Evolutionary conservation across 805 yeast genomes (phyloP), one percentile per base, ranked within the genome.

Genomic region (Wickerhamomyces ciferrii): DNA sequence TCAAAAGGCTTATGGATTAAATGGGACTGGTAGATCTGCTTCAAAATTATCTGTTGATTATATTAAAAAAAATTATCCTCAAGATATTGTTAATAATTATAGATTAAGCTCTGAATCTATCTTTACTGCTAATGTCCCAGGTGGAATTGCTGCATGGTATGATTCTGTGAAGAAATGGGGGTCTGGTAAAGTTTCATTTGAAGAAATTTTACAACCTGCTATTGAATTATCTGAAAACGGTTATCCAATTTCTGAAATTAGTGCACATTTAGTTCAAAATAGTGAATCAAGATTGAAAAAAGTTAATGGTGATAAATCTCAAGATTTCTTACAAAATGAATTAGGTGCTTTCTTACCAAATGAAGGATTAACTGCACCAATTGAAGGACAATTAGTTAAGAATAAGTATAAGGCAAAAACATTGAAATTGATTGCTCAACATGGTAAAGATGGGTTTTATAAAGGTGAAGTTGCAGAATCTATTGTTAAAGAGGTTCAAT

Each of bases 121-220:
- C 3, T 79, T 78, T 48, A 65, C 84, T 0, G 78, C 83, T 8
- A 83, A 81, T 43, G 90, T 86, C 5, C 94, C 94, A 0, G 95
- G 95, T 5, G 83, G 88, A 1, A 73, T 85, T 42, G 87, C 88
- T 6, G 92, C 88, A 0, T 87, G 94, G 94, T 60, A 72, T 40
- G 94, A 86, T 61, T 76, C 87, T 3, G 66, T 76, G 35, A 81
- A 78, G 38, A 68, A 64, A 48, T 86, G 90, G 87, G 94, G 95
- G 1, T 79, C 86, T 24, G 85, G 86, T 2, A 78, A 77, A 8
- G 78, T 86, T 13, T 55, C 79, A 0, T 62, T 85, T 54, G 76
- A 62, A 2, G 81, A 85, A 48, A 71, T 83, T 27, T 63, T 83
- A 31, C 70, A 73, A 48, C 86, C 87, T 8, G 86, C 87, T 0